Conservation (phyloP, 2,329 filamentous ascomycete genomes). For the Talaromyces sp. region DNA sequence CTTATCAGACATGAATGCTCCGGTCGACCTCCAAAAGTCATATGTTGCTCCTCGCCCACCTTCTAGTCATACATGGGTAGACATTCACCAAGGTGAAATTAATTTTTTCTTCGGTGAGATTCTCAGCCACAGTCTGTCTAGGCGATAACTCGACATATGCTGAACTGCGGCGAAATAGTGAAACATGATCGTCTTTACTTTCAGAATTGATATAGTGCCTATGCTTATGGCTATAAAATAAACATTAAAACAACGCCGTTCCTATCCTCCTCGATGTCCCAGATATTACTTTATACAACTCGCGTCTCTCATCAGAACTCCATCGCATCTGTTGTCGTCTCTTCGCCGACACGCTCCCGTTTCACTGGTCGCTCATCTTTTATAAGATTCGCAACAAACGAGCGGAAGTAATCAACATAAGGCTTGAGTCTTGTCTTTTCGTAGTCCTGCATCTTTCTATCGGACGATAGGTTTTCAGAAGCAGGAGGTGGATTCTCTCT, state of each 20-base stretch:
- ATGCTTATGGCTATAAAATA: neutral
- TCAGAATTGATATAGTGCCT: neutral
- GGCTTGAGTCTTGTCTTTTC: constrained; percentile 95
- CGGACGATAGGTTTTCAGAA: constrained; percentile 35
- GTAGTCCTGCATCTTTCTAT: constrained; percentile 69
- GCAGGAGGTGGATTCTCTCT: constrained; percentile 40
- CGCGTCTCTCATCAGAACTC: constrained; percentile 54
- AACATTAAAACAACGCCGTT: constrained; percentile 1
- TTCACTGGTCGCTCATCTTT: constrained; percentile 64
- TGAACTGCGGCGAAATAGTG: neutral
- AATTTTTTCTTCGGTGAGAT: neutral
- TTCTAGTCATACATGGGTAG: neutral
- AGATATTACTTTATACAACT: neutral
- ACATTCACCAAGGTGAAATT: no score
- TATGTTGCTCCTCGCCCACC: neutral
- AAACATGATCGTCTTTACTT: neutral
- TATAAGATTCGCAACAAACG: constrained; percentile 73
- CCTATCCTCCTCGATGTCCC: neutral
- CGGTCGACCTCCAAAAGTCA: neutral
- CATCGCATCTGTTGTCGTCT: constrained; percentile 52
- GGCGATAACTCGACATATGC: neutral
- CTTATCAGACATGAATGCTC: neutral
- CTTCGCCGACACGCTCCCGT: constrained; percentile 45
- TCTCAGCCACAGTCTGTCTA: neutral
- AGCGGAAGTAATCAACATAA: constrained; percentile 84